Evolutionary conservation across 345 rosid species (phyloP).

Genomic region (Conringia planisiliqua): DNA sequence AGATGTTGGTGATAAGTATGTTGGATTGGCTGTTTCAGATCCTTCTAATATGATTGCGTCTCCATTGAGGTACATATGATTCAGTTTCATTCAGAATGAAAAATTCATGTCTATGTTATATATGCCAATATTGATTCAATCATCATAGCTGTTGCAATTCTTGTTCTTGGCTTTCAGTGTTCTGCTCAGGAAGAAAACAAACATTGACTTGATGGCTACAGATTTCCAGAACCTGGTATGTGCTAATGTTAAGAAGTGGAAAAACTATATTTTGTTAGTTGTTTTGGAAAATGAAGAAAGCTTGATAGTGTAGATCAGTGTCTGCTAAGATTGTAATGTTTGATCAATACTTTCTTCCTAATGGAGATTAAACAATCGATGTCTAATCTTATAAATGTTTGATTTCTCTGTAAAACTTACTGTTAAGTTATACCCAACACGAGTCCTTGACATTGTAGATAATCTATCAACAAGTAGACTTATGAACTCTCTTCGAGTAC

Average conservation of each 20-base stretch:
- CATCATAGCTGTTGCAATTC: neutral
- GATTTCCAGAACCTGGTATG: conserved; percentile 72
- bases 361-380: neutral
- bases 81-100: neutral
- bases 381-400: neutral
- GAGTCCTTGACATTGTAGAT: conserved; percentile 1
- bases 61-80: conserved; percentile 52
- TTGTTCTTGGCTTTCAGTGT: conserved; percentile 44
- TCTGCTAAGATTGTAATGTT: neutral
- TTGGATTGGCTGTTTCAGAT: conserved; percentile 79
- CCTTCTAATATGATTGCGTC: conserved; percentile 44
- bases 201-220: conserved; percentile 57
- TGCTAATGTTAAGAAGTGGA: neutral
- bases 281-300: neutral
- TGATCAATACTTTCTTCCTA: neutral
- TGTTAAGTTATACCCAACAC: neutral
- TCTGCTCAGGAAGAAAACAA: conserved; percentile 61
- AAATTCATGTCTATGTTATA: neutral
- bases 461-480: neutral
- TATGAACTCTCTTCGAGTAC: neutral
- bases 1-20: conserved; percentile 88
- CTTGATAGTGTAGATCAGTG: conserved; percentile 14
- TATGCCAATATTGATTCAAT: too few relatives aligned
- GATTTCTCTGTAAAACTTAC: neutral
- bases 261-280: neutral